Evolutionary conservation across 2,329 filamentous ascomycete genomes (phyloP), one percentile per base, ranked within the genome.

Genomic region (Immersiporthe knoxdaviesiana): DNA sequence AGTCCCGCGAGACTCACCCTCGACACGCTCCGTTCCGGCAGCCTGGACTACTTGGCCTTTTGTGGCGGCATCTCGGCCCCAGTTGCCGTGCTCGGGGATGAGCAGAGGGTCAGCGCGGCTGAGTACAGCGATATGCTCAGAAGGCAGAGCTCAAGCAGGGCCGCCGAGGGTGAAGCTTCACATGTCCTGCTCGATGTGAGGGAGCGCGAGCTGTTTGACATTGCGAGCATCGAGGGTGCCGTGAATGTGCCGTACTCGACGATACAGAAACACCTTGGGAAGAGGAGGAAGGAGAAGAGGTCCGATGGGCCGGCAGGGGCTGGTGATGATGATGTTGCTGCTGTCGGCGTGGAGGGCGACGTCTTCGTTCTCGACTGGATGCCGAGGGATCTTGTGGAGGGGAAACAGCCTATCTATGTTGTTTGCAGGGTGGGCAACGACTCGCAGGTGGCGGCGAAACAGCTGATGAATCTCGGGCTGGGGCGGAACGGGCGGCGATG

Each of bases 41-140:
- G 87, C 6, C 82, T 94, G 61, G 93, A 97, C 76, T 98, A 98
- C 77, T 85, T 92, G 0, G 88, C 91, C 65, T 97, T 98, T 76
- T 98, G 95, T 76, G 94, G 94, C 5, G 84, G 88, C 0, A 78
- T 81, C 1, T 72, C 68, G 76, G 65, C 77, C 63, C 85, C 88
- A 0, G 81, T 91, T 24, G 80, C 82, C 12, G 72, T 91, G 3
- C 83, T 97, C 0, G 76, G 75, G 7, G 80, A 88, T 0, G 84
- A 89, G 0, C 91, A 96, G 73, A 87, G 72, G 70, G 47, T 47
- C 69, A 18, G 73, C 77, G 39, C 74, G 75, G 21, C 67, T 59
- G 47, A 66, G 24, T 27, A 62, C 11, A 14, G 5, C 12, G 4
- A 44, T 11, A 24, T 27, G 37, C n/a, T 27, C n/a, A 16, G 24